Evolutionary conservation across 495 filamentous ascomycete genomes (phyloP).

Genomic region (Penicillium bovifimosum): DNA sequence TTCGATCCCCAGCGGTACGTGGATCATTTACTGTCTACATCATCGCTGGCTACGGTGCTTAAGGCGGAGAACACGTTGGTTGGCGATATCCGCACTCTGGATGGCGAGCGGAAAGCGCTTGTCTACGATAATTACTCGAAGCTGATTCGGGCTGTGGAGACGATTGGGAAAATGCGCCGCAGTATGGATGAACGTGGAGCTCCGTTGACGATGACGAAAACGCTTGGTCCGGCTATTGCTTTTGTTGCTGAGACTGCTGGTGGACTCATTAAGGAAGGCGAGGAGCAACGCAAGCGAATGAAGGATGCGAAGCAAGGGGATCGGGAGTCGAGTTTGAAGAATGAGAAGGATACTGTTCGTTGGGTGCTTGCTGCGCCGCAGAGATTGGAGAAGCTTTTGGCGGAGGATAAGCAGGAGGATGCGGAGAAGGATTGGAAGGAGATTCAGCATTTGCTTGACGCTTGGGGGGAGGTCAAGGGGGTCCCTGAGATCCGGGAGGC

Average conservation of each 20-base stretch:
- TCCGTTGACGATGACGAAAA: constrained; percentile 50
- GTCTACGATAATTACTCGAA: constrained; percentile 99
- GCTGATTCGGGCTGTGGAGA: constrained; percentile 89
- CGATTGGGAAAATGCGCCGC: constrained; percentile 64
- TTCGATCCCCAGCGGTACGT: constrained; percentile 45
- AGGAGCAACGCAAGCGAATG: constrained; percentile 32
- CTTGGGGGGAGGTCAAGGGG: constrained; percentile 56
- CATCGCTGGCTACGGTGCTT: constrained; percentile 61
- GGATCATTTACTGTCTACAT: constrained; percentile 39
- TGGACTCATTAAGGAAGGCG: constrained; percentile 53
- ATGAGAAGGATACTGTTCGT: constrained; percentile 60
- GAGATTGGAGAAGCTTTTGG: constrained; percentile 45
- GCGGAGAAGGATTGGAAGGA: constrained; percentile 59
- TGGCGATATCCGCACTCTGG: constrained; percentile 77
- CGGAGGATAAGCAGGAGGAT: constrained; percentile 44
- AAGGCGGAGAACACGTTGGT: constrained; percentile 52
- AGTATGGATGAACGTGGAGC: constrained; percentile 47
- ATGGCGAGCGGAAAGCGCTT: constrained; percentile 91
- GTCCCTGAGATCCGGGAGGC: constrained; percentile 54
- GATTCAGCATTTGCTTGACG: constrained; percentile 38
- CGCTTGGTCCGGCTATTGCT: constrained; percentile 68
- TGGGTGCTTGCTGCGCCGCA: constrained; percentile 63
- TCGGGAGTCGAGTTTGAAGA: constrained; percentile 34
- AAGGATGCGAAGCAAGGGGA: constrained; percentile 33
- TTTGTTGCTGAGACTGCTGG: constrained; percentile 77